Base-by-base conservation (phyloP, 176 grass and related monocot genomes). In the Dendrocalamus sinicus region DNA sequence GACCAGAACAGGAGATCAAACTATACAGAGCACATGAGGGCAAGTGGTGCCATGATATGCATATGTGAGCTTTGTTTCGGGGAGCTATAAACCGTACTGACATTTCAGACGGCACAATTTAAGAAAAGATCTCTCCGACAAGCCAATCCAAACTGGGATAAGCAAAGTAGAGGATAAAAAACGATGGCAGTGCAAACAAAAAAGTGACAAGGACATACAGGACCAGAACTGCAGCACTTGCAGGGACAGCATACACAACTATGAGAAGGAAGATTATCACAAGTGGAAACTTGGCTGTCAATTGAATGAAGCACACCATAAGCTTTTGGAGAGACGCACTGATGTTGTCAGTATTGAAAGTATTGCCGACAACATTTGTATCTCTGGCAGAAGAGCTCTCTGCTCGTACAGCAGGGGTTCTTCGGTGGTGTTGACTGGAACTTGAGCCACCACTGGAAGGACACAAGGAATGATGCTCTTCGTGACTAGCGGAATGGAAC, bases 261-360 rank as follows among this genome's bases (percentile, higher is more conserved):
- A 95, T 98, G 46, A 95, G 91, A 64, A 98, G 93, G 85, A 95
- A 98, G 73, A 95, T 98, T 79, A 95, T 84, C 60, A 95, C 80
- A 19, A 95, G 85, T 5, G 93, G 91, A 32, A 98, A 98, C 89
- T 98, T 95, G n/a, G 88, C 89, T 30, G 95, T 90, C 82, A 93
- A 50, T 77, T 93, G 93, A 43, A 93, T 22, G 63, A 98, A 92
- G 59, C 83, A 95, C 45, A 87, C 58, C 80, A 95, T 50, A 6
- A 89, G 39, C 87, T 95, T 98, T 13, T 87, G 89, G 23, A 98
- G 55, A 32, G 91, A 93, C 8, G 81, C 57, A 13, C 89, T 76
- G 52, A 93, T 86, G 81, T 80, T 93, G 54, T 93, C 78, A 16
- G 74, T 32, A 68, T 65, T 80, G 41, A 89, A 86, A 58, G 87